Conservation (phyloP, 176 grass and related monocot species). For the Melocanna baccifera region DNA sequence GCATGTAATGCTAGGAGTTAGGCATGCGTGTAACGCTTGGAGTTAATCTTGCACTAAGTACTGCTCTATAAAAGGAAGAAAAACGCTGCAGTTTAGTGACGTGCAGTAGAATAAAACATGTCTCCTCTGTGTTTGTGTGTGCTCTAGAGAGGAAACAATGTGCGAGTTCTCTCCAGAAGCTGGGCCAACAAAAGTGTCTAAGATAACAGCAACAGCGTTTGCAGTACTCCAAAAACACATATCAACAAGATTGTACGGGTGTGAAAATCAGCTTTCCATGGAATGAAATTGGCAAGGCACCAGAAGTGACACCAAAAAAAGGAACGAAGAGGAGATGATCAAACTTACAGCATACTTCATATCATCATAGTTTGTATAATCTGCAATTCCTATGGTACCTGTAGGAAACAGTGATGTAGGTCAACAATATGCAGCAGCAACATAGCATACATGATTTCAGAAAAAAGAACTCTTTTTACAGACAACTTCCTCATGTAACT, state of each 20-base stretch:
- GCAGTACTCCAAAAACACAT: background rate
- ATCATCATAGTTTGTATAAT: constrained; percentile 85
- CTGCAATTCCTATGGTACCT: constrained; percentile 71
- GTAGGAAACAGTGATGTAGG: constrained; percentile 6
- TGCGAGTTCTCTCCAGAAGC: no score
- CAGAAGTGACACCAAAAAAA: background rate
- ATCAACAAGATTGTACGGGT: background rate
- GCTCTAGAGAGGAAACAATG: no score
- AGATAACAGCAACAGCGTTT: background rate
- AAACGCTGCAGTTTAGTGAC: no score
- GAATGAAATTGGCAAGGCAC: background rate
- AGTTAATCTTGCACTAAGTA: no score
- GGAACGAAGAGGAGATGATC: background rate
- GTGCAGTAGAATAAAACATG: no score
- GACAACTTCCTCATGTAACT: background rate
- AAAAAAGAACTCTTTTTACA: background rate
- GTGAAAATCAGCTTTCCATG: background rate
- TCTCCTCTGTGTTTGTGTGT: no score
- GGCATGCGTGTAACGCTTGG: no score
- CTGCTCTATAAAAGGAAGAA: no score
- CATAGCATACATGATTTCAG: background rate
- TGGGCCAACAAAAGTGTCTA: no score
- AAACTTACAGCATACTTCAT: constrained; percentile 79
- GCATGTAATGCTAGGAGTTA: no score
- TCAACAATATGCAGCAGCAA: constrained; percentile 5